A percentile compares a stretch with the other conserved stretches of the same genome.
phyloP scores from a whole-genome alignment of 2,329 filamentous ascomycete genomes.

The Cladosporium oxysporum region DNA sequence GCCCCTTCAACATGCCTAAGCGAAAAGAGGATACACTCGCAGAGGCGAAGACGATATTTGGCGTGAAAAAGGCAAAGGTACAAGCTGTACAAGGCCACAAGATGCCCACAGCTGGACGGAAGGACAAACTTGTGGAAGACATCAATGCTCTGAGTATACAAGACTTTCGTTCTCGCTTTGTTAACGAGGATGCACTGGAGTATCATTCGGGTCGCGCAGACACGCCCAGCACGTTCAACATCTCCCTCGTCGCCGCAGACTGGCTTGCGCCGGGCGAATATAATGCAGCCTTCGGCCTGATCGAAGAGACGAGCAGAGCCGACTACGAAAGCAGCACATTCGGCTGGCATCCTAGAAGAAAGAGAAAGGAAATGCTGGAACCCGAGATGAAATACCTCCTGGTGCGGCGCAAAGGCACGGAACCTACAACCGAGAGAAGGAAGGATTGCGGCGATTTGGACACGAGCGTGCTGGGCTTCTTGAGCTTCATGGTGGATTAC shows the following conservation, averaged over 20 bases:
- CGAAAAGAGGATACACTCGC: neutral
- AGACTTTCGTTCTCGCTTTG: conserved; percentile 23
- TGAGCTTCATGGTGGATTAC: conserved; percentile 71
- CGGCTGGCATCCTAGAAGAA: conserved; percentile 65
- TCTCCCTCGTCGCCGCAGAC: conserved; percentile 22
- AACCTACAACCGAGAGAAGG: neutral
- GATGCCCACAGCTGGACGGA: neutral
- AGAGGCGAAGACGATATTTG: neutral
- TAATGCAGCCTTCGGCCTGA: conserved; percentile 53
- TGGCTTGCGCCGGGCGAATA: conserved; percentile 39
- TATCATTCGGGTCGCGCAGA: conserved; percentile 17
- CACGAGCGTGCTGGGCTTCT: conserved; percentile 42
- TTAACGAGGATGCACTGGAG: conserved; percentile 5
- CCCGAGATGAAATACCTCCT: conserved; percentile 69
- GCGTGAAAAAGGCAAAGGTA: conserved; percentile 8
- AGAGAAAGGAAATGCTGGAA: conserved; percentile 68
- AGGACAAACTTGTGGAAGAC: conserved; percentile 22
- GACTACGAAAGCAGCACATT: conserved; percentile 64
- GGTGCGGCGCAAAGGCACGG: conserved; percentile 42
- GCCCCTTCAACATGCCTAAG: neutral
- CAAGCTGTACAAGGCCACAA: neutral
- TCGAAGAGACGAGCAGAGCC: conserved; percentile 63
- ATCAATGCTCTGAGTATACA: conserved; percentile 22
- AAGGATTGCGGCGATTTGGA: conserved; percentile 7
- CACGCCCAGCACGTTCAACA: conserved; percentile 6